Percentiles rank a stretch among this genome's conserved stretches.
Conservation (phyloP, 2,329 filamentous ascomycete species). For the Sporothrix brunneoviolacea region DNA sequence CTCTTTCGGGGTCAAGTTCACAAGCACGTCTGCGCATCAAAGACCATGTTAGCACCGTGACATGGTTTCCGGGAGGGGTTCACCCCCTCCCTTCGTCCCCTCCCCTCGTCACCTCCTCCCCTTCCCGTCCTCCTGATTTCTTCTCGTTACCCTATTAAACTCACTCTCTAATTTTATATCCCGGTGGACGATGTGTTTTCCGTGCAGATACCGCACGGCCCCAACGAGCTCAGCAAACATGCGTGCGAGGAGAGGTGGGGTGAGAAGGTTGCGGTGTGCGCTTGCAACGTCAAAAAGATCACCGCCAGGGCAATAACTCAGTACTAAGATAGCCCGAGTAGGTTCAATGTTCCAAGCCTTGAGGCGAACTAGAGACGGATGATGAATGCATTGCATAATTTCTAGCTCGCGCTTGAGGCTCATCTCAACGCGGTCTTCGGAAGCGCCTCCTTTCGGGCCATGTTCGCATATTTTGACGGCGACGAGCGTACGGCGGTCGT, state of each 20-base stretch:
- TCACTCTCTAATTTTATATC: constrained; percentile 95
- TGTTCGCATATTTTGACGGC: constrained; percentile 95
- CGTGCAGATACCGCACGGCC: constrained; percentile 80
- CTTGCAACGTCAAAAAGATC: constrained; percentile 92
- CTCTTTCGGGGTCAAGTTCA: constrained; percentile 68
- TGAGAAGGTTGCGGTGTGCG: constrained; percentile 59
- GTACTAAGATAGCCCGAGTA: constrained; percentile 72
- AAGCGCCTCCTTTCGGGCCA: constrained; percentile 85
- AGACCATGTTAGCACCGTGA: neutral
- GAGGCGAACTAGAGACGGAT: constrained; percentile 84
- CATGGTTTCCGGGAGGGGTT: too few species aligned
- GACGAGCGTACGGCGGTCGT: constrained; percentile 73
- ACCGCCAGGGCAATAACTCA: constrained; percentile 89
- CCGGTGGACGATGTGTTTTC: constrained; percentile 80
- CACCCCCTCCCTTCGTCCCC: too few species aligned
- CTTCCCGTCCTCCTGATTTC: too few species aligned
- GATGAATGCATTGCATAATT: constrained; percentile 79
- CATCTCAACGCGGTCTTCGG: constrained; percentile 87
- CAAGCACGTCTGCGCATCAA: constrained; percentile 65
- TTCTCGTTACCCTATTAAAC: too few species aligned
- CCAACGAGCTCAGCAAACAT: constrained; percentile 86
- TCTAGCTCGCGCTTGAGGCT: constrained; percentile 92
- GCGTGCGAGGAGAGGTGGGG: constrained; percentile 63
- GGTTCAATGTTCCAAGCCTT: constrained; percentile 87
- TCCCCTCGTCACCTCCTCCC: too few species aligned